Evolutionary conservation across 768 basidiomycete genomes (phyloP), one percentile per base, ranked within the genome.

Genomic region (Mycena galericulata): DNA sequence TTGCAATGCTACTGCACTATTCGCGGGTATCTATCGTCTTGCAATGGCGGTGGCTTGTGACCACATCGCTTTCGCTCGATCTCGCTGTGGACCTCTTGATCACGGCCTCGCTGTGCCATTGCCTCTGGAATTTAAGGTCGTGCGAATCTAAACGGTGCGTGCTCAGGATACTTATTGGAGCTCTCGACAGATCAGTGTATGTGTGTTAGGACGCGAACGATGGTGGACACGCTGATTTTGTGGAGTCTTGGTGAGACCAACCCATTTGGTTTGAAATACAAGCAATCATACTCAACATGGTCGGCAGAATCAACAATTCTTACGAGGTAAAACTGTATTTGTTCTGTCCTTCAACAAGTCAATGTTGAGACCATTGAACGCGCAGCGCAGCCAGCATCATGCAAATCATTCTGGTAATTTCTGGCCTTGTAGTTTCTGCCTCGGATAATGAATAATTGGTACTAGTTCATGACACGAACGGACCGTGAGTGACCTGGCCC

Each of bases 41-140:
- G 8, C 22, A 65, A 26, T 56, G 54, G 63, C 63, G 63, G 20
- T 65, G 63, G 63, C 63, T 65, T 8, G 63, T 65, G 1, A 18
- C 45, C n/a, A 26, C 63, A 4, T 38, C 63, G 38, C 54, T 65
- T 4, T 49, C 55, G 17, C 55, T 65, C 6, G 63, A 32, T 26
- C 36, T 57, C 34, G 34, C 34, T 38, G 46, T 50, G 36, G 63
- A 65, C 32, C 24, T 57, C 15, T 14, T 65, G 15, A 57, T 57
- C 55, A 57, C 63, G 0, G 55, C 26, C 26, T 57, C 63, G 0
- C 17, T 65, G 55, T 57, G 55, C 47, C 32, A 20, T 15, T 65
- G 46, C n/a, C 47, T 65, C 27, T 50, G 63, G 46, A 57, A 36
- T 14, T 26, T 63, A 22, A 40, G 51, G 5, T 36, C n/a, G 24